Conservation (phyloP, 2,329 filamentous ascomycete species). For the Trichoderma asperellum region DNA sequence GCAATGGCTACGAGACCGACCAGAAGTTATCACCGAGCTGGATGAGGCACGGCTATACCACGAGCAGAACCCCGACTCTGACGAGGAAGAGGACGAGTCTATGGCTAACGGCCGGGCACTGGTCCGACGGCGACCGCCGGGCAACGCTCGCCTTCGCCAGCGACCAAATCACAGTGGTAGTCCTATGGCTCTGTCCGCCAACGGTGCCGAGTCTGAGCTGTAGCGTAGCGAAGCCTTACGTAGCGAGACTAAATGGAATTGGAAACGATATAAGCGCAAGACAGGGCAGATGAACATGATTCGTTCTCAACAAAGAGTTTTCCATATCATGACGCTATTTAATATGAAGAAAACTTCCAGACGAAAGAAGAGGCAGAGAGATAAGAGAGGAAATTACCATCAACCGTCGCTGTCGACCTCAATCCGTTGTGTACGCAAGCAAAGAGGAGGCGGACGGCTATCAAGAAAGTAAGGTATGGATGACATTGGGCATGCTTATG, state of each 20-base stretch:
- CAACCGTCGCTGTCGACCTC: not conserved
- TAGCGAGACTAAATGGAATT: conserved; percentile 26
- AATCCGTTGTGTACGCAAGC: conserved; percentile 4
- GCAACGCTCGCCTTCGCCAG: conserved; percentile 48
- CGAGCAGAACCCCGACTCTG: conserved; percentile 58
- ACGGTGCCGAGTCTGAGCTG: conserved; percentile 62
- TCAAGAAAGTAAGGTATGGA: conserved; percentile 39
- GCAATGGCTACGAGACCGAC: conserved; percentile 92
- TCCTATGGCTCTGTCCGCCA: conserved; percentile 60
- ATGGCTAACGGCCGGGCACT: conserved; percentile 50
- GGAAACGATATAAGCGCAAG: conserved; percentile 8
- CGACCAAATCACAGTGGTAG: conserved; percentile 58
- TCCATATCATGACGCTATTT: conserved; percentile 16
- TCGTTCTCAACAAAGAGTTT: not conserved
- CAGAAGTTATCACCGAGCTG: conserved; percentile 76
- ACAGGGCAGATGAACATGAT: not conserved
- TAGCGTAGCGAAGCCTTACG: conserved; percentile 36
- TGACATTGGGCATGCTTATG: conserved; percentile 38
- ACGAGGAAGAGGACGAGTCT: conserved; percentile 62
- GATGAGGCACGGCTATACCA: conserved; percentile 72
- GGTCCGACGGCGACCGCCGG: conserved; percentile 50
- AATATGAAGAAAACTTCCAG: not conserved
- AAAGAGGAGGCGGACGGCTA: not conserved
- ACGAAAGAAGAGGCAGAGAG: not conserved
- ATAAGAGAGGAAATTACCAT: not conserved